A percentile compares a stretch with the other conserved stretches of the same genome.
These are phyloP conservation scores for Hyphopichia wangnamkhiaoensis DNA, from an alignment of 1,139 yeast species.

Conservation along the genomic window DNA sequence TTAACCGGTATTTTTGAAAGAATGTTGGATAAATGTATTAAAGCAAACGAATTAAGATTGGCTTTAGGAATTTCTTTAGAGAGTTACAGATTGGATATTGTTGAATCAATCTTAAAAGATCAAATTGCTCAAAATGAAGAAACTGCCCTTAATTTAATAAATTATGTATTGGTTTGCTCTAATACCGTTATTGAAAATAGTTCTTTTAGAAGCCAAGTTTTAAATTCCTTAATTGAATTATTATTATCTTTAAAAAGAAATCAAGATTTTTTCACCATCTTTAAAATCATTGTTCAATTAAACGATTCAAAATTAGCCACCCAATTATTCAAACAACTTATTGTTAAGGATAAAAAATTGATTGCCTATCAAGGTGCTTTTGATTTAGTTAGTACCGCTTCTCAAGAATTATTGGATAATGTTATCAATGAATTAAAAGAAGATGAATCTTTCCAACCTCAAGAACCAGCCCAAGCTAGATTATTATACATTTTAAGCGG, in stretches of 20 bases:
- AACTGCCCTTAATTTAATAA: constrained; percentile 55
- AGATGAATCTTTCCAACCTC: constrained; percentile 39
- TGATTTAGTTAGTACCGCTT: constrained; percentile 87
- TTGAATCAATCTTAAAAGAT: constrained; percentile 58
- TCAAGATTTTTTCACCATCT: constrained; percentile 75
- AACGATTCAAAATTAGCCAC: constrained; percentile 75
- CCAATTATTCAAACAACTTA: constrained; percentile 62
- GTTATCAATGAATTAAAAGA: constrained; percentile 49
- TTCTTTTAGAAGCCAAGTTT: constrained; percentile 62
- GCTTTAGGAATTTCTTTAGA: constrained; percentile 93
- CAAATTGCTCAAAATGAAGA: constrained; percentile 45
- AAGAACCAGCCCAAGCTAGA: constrained; percentile 36
- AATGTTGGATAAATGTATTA: constrained; percentile 82
- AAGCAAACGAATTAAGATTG: constrained; percentile 68
- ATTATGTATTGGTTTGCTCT: constrained; percentile 77
- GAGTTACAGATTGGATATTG: constrained; percentile 81
- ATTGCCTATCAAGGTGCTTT: constrained; percentile 93
- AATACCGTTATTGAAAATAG: constrained; percentile 62
- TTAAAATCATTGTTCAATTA: constrained; percentile 86
- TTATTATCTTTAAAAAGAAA: constrained; percentile 60
- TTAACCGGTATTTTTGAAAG: constrained; percentile 73
- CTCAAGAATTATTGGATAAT: constrained; percentile 83
- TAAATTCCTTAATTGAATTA: constrained; percentile 62
- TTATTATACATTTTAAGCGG: constrained; percentile 80
- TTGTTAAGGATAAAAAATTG: constrained; percentile 42